Base-by-base conservation (phyloP, 495 filamentous ascomycete genomes). In the Bacidia rubella region DNA sequence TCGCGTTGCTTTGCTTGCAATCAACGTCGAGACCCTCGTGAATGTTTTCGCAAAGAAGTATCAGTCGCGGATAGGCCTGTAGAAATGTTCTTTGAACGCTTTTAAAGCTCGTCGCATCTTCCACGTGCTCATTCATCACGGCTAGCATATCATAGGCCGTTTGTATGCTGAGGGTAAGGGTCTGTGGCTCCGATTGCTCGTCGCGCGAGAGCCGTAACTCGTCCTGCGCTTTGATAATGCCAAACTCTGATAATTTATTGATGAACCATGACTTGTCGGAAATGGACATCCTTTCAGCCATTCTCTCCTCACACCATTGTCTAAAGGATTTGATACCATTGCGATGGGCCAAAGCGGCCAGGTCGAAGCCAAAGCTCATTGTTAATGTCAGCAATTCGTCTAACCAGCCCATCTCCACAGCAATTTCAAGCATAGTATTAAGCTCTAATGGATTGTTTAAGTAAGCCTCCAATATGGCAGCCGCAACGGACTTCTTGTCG, bases 41-140 rank as follows among this genome's bases (percentile, higher is more conserved):
- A 54, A 81, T 85, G 7, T 83, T 87, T 68, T 94, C 86, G 1
- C 89, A 90, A 61, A 95, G 95, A 61, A 96, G 97, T 66, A 97
- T 94, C 41, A 99, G 72, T 47, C 92, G 76, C n/a, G 92, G 92
- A 58, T 95, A 99, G 0, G 84, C 83, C 39, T 89, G 87, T 50
- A 99, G 86, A 64, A 89, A 96, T 35, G 79, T 74, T 35, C 93
- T 79, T 66, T 96, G 87, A 45, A 94, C 75, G 10, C 68, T 70
- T 5, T 77, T 74, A 17, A 78, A 70, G 22, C 80, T 73, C 35
- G 46, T 35, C 40, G 69, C 68, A 49, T 75, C 72, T 15, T 75
- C 73, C 12, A 75, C 67, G 52, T 74, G 74, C 58, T 86, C 82
- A 58, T 86, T 81, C 51, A 96, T 64, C 38, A 90, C 81, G 48